A percentile compares a stretch with the other conserved stretches of the same genome.
phyloP scores from a whole-genome alignment of 164 flowering plant genomes.

The Vitis rotundifolia region DNA sequence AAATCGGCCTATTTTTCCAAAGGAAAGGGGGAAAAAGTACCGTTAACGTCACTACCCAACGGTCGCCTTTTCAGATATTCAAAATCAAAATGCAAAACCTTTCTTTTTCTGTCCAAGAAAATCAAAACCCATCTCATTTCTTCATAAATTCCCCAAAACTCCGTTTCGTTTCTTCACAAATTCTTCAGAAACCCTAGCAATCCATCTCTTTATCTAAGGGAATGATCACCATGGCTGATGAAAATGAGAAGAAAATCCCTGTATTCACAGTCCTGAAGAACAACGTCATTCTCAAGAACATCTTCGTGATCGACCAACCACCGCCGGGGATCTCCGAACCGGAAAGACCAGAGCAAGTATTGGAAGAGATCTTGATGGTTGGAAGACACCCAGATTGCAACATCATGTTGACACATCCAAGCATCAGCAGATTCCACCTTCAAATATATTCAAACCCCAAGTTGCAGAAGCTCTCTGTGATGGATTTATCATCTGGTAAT shows the following conservation, averaged over 20 bases:
- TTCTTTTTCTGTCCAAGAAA: neutral
- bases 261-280: slow-evolving; percentile 83
- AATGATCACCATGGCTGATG: slow-evolving; percentile 21
- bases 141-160: too few species aligned
- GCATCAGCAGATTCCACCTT: slow-evolving; percentile 94
- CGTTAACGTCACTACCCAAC: neutral
- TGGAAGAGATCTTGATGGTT: slow-evolving; percentile 49
- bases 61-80: slow-evolving; percentile 16
- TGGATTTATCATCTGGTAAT: slow-evolving; percentile 80
- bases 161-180: neutral
- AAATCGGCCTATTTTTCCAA: too few species aligned
- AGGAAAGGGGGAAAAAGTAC: too few species aligned
- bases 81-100: slow-evolving; percentile 12
- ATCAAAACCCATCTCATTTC: too few species aligned
- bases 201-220: neutral
- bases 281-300: slow-evolving; percentile 81
- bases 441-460: slow-evolving; percentile 55
- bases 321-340: neutral
- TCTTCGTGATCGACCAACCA: slow-evolving; percentile 59
- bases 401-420: slow-evolving; percentile 82
- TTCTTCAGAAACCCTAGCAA: neutral
- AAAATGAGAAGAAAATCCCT: slow-evolving; percentile 54
- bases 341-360: slow-evolving; percentile 17
- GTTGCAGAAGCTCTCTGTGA: slow-evolving; percentile 46
- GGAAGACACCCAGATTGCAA: slow-evolving; percentile 95